These are phyloP conservation scores for Middelhovenomyces tepae DNA, from an alignment of 805 yeast genomes.

Conservation along the genomic window DNA sequence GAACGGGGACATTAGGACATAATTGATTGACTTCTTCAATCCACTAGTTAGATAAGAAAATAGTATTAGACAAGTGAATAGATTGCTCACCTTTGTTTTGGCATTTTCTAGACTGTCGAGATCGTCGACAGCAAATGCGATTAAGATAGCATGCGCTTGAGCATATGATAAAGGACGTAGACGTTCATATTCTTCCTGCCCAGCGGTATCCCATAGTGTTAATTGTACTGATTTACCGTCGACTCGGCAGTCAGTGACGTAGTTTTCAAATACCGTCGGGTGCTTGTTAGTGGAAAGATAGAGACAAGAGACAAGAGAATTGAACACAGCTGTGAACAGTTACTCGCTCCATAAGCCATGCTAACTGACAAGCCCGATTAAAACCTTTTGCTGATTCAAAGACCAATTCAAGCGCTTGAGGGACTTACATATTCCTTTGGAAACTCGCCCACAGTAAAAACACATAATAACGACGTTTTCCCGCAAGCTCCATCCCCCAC, in stretches of 20 bases:
- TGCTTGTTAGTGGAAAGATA: constrained; percentile 37
- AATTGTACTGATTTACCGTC: constrained; percentile 87
- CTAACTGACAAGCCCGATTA: too few relatives aligned
- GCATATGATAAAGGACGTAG: constrained; percentile 81
- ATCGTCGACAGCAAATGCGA: constrained; percentile 78
- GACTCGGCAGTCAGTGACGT: constrained; percentile 87
- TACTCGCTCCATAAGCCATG: too few relatives aligned
- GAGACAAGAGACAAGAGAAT: background rate
- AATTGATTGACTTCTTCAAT: constrained; percentile 70
- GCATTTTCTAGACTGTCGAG: constrained; percentile 83
- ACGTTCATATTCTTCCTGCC: constrained; percentile 91
- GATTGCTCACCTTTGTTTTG: too few relatives aligned
- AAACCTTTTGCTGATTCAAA: too few relatives aligned
- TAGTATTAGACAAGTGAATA: constrained; percentile 12
- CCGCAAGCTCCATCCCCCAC: constrained; percentile 97
- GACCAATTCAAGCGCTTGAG: too few relatives aligned
- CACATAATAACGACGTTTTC: constrained; percentile 81
- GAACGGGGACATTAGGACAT: constrained; percentile 71
- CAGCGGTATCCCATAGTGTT: constrained; percentile 94
- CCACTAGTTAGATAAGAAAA: too few relatives aligned
- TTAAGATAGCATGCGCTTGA: constrained; percentile 75
- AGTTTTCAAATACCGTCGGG: constrained; percentile 91
- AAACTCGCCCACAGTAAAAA: constrained; percentile 85
- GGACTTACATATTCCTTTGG: constrained; percentile 64
- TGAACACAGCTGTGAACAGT: background rate